Evolutionary conservation across 1,284 basidiomycete genomes (phyloP).

Genomic region (Trichosporon ovoides): DNA sequence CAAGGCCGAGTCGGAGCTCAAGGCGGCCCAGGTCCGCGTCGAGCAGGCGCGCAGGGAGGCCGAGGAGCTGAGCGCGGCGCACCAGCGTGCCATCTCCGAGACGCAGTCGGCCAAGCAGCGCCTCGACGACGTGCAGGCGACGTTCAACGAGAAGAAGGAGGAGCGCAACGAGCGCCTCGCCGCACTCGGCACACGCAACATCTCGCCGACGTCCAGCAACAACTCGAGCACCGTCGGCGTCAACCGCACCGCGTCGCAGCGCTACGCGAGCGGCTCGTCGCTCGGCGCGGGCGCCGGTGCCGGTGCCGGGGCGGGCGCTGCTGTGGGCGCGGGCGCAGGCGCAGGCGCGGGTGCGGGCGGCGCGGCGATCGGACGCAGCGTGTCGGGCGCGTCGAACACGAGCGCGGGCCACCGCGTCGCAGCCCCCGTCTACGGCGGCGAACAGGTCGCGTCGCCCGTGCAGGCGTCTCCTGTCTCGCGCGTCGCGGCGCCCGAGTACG

Average conservation of each 20-base stretch:
- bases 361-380: neutral
- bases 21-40: neutral
- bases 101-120: neutral
- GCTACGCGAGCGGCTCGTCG: neutral
- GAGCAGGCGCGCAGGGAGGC: neutral
- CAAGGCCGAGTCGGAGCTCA: neutral
- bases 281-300: neutral
- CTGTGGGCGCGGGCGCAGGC: neutral
- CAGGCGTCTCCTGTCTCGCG: neutral
- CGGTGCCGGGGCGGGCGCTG: too few relatives aligned
- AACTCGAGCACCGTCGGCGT: neutral
- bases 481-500: constrained; percentile 1
- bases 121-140: neutral
- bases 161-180: constrained; percentile 12
- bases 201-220: neutral
- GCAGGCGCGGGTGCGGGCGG: neutral
- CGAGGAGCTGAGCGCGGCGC: neutral
- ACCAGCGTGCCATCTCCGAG: neutral
- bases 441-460: neutral
- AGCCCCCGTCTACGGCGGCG: neutral
- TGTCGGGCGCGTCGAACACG: neutral
- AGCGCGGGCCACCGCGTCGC: constrained; percentile 1
- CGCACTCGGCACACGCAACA: neutral
- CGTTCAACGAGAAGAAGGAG: constrained; percentile 17
- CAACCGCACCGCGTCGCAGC: neutral